These are phyloP conservation scores for Cylindrotheca closterium DNA, from an alignment of 108 stramenopile genomes.

Conservation along the genomic window DNA sequence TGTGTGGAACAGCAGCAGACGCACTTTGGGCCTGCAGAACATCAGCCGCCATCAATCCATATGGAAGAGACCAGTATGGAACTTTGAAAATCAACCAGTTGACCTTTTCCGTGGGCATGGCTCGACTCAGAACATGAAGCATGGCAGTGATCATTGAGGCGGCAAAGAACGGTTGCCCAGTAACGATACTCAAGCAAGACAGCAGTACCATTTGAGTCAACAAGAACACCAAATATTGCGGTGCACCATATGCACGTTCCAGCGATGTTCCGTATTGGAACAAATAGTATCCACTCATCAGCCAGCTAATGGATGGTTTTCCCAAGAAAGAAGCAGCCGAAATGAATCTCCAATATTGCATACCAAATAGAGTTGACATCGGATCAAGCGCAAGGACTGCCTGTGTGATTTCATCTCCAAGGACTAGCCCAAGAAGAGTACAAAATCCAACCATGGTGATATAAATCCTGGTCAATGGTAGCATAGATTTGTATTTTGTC, in stretches of 20 bases:
- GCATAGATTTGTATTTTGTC: conserved; percentile 72
- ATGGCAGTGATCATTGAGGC: conserved; percentile 79
- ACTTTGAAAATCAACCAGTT: conserved; percentile 88
- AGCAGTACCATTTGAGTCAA: conserved; percentile 61
- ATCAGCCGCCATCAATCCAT: conserved; percentile 79
- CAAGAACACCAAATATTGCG: conserved; percentile 76
- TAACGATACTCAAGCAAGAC: conserved; percentile 53
- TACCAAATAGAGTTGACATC: conserved; percentile 69
- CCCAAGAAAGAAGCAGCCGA: conserved; percentile 87
- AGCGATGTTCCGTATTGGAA: conserved; percentile 82
- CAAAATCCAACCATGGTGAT: conserved; percentile 68
- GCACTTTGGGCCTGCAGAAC: conserved; percentile 76
- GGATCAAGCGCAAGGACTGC: conserved; percentile 80
- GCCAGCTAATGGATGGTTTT: conserved; percentile 82
- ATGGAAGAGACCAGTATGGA: conserved; percentile 85
- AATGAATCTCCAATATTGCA: conserved; percentile 84
- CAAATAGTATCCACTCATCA: conserved; percentile 84
- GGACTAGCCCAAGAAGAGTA: conserved; percentile 66
- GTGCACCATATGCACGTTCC: conserved; percentile 82
- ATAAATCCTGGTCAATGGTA: conserved; percentile 80
- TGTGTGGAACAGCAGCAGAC: conserved; percentile 77
- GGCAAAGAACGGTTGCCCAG: conserved; percentile 83
- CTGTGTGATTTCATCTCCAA: conserved; percentile 85
- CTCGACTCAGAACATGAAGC: conserved; percentile 85
- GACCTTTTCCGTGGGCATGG: conserved; percentile 80